phyloP scores from a whole-genome alignment of 2,329 filamentous ascomycete species.

The Xylariaceae sp. region DNA sequence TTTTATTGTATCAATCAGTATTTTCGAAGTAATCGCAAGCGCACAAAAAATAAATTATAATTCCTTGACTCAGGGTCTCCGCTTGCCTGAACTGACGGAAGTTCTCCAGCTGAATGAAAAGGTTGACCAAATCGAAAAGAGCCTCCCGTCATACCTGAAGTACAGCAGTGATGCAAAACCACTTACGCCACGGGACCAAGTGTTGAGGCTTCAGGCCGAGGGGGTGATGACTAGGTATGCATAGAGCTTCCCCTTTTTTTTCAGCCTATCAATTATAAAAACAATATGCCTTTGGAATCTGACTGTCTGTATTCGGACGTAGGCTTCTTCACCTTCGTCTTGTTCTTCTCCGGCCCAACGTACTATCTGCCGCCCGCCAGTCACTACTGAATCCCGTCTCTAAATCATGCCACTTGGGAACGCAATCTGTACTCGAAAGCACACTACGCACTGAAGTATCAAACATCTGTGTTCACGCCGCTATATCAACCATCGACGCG shows the following conservation, averaged over 20 bases:
- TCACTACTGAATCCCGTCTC: neutral
- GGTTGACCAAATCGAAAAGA: neutral
- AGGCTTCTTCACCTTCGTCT: neutral
- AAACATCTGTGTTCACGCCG: neutral
- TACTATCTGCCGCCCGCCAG: neutral
- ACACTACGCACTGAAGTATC: neutral
- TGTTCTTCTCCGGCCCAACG: neutral
- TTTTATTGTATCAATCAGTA: neutral
- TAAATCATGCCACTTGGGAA: neutral
- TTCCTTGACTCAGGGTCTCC: neutral
- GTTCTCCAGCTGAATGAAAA: neutral
- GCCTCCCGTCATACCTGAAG: neutral
- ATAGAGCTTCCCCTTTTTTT: neutral
- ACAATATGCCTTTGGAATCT: no score
- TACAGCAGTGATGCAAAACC: neutral
- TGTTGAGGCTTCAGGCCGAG: neutral
- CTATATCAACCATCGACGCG: neutral
- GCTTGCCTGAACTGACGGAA: neutral
- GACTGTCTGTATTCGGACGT: no score
- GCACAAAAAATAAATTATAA: neutral
- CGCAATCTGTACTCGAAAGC: neutral
- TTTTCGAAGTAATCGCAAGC: neutral
- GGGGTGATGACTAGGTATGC: neutral
- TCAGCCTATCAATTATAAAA: no score
- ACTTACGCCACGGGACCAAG: neutral